Evolutionary conservation across 306 rosid genomes (phyloP).

Genomic region (Elaeagnus macrophylla): DNA sequence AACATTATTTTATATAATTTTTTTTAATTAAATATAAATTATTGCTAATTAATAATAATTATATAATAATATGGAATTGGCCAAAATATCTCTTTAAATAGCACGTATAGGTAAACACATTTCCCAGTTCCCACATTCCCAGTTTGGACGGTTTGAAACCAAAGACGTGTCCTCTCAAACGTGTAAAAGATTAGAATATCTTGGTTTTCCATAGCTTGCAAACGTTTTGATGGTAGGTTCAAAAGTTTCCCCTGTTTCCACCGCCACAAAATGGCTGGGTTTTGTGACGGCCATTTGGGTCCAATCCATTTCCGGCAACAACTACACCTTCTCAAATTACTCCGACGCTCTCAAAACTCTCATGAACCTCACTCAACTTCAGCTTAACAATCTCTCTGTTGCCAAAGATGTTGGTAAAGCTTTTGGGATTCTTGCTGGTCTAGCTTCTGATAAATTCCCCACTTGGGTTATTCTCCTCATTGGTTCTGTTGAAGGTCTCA

Average conservation of each 20-base stretch:
- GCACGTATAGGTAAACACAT: too few species aligned
- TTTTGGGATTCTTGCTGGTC: slow-evolving; percentile 71
- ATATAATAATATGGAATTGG: too few species aligned
- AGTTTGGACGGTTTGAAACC: too few species aligned
- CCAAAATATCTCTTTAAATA: too few species aligned
- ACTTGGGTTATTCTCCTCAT: slow-evolving; percentile 67
- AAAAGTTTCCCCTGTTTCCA: slow-evolving; percentile 14
- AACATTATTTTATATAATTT: too few species aligned
- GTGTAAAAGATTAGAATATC: too few species aligned
- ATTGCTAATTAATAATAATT: too few species aligned
- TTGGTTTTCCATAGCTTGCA: too few species aligned
- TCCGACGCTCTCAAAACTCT: slow-evolving; percentile 71
- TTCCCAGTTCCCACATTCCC: too few species aligned
- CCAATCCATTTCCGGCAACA: slow-evolving; percentile 87
- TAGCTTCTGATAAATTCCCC: slow-evolving; percentile 64
- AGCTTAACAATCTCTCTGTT: slow-evolving; percentile 78
- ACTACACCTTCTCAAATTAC: slow-evolving; percentile 91
- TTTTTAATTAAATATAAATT: too few species aligned
- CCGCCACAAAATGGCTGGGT: slow-evolving; percentile 68
- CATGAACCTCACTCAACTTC: slow-evolving; percentile 62
- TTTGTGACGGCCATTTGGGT: slow-evolving; percentile 81
- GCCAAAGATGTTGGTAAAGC: slow-evolving; percentile 85
- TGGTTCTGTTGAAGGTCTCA: slow-evolving; percentile 64
- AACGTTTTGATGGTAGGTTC: slow-evolving; percentile 29
- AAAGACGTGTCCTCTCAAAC: too few species aligned